phyloP scores from a whole-genome alignment of 352 stramenopile genomes.

The Globisporangium rhizosaccharum region DNA sequence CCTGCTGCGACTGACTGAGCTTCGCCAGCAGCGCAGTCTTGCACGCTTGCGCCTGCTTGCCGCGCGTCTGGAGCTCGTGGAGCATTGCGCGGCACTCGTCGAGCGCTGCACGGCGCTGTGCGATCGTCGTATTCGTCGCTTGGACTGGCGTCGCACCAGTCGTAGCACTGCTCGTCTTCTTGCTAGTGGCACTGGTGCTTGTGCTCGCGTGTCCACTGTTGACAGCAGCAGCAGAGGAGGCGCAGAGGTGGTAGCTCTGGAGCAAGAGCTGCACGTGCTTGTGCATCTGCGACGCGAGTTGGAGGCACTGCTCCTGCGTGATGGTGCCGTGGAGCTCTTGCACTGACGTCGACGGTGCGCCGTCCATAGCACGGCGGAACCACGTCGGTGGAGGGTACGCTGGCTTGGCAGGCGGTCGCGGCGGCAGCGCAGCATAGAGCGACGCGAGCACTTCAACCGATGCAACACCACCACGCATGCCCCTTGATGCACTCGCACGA shows the following conservation, averaged over 20 bases:
- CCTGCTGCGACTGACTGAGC: conserved; percentile 21
- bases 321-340: conserved; percentile 32
- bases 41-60: conserved; percentile 51
- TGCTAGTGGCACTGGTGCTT: not conserved
- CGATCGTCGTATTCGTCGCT: conserved; percentile 1
- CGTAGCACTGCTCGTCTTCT: conserved; percentile 3
- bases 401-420: not conserved
- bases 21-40: conserved; percentile 67
- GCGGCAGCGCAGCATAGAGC: not conserved
- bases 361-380: not conserved
- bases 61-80: conserved; percentile 54
- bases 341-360: not conserved
- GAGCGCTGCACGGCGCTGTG: not conserved
- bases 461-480: too few species aligned
- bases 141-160: conserved; percentile 17
- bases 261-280: conserved; percentile 82
- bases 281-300: conserved; percentile 84
- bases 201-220: too few species aligned
- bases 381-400: not conserved
- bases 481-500: too few species aligned
- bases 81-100: conserved; percentile 33
- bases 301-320: conserved; percentile 66
- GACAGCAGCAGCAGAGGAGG: too few species aligned
- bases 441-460: too few species aligned
- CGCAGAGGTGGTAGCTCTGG: conserved; percentile 55